A percentile compares a stretch with the other conserved stretches of the same genome.
Conservation (phyloP, 2,329 filamentous ascomycete species). For the Cryphonectria japonica region DNA sequence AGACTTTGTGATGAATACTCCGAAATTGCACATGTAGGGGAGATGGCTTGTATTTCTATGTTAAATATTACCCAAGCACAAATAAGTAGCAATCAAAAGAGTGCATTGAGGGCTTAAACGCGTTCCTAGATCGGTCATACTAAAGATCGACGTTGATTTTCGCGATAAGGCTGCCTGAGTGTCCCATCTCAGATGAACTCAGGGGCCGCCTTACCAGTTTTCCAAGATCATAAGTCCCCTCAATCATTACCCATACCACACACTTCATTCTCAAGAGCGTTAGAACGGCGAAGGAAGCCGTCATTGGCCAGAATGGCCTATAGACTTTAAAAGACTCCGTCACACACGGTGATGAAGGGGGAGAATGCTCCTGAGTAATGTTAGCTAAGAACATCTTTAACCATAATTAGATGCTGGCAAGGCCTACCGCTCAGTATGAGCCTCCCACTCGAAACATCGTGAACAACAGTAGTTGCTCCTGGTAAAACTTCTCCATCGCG, state of each 20-base stretch:
- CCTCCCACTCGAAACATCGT: conserved; percentile 10
- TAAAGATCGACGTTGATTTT: not conserved
- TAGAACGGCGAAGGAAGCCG: not conserved
- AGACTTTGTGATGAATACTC: conserved; percentile 15
- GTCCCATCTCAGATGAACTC: not conserved
- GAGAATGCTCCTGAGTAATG: conserved; percentile 6
- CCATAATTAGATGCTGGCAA: not conserved
- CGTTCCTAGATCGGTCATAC: not conserved
- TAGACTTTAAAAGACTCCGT: not conserved
- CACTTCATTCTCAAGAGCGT: not conserved
- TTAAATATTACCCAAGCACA: not conserved
- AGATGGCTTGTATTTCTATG: too few species aligned
- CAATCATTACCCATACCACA: not conserved
- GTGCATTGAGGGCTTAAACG: not conserved
- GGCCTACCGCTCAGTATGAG: conserved; percentile 14
- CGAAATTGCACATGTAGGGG: not conserved
- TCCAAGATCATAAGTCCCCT: not conserved
- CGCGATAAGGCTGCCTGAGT: not conserved
- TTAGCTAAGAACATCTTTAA: not conserved
- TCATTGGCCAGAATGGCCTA: not conserved
- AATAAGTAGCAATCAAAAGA: not conserved
- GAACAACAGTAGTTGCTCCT: conserved; percentile 19
- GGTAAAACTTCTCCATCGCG: conserved; percentile 7
- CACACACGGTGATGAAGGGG: conserved; percentile 20
- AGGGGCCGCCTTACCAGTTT: not conserved